These are phyloP conservation scores for Nymphaea colorata DNA, from an alignment of 164 flowering plant genomes.

Conservation along the genomic window DNA sequence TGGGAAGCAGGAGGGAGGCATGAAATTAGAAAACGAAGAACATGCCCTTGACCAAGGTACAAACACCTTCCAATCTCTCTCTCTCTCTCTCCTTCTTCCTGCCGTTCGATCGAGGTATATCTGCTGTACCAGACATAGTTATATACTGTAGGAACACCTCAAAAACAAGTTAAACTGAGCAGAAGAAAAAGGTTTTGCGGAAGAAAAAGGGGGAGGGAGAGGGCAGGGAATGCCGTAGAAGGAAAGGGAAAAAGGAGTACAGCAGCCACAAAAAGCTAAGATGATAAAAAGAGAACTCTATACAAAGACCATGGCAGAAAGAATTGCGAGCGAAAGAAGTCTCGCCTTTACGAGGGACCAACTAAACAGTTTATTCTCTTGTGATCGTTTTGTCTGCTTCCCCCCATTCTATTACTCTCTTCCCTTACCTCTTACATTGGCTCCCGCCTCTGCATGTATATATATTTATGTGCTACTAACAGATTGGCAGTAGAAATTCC, in stretches of 20 bases:
- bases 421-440: not conserved
- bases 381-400: not conserved
- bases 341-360: slow-evolving; percentile 1
- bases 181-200: not conserved
- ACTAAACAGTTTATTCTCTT: slow-evolving; percentile 6
- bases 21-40: slow-evolving; percentile 40
- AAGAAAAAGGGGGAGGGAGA: not conserved
- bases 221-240: slow-evolving; percentile 56
- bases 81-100: not conserved
- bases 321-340: not conserved
- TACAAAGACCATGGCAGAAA: slow-evolving; percentile 1
- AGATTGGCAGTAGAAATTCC: not conserved
- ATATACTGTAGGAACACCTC: not conserved
- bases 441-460: not conserved
- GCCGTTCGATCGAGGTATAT: too few relatives aligned
- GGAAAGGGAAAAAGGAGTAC: slow-evolving; percentile 44
- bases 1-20: slow-evolving; percentile 72
- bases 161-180: not conserved
- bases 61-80: not conserved
- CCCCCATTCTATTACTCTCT: not conserved
- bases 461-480: too few relatives aligned
- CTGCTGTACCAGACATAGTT: not conserved
- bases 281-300: slow-evolving; percentile 21
- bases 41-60: slow-evolving; percentile 43
- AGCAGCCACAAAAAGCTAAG: slow-evolving; percentile 1